Evolutionary conservation across 2,329 filamentous ascomycete genomes (phyloP), one percentile per base, ranked within the genome.

Genomic region (Fusarium liriodendri): DNA sequence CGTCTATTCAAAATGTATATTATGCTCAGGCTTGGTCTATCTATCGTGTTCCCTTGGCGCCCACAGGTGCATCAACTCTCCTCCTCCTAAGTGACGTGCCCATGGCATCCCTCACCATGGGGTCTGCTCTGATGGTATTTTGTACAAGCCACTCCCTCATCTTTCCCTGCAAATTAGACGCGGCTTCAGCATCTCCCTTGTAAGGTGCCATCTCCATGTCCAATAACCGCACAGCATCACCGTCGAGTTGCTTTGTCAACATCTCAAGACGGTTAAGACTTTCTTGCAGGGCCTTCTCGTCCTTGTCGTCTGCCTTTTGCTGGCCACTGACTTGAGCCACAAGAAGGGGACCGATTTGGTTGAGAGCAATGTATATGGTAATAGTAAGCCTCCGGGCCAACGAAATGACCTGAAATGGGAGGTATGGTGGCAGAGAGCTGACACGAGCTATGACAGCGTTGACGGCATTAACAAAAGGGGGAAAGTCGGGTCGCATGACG

Each of bases 141-240:
- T 97, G 91, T 60, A 98, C 91, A 76, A 98, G 85, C 89, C 95
- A 97, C 78, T 97, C 94, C 83, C 92, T 93, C 83, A 98, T 89
- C 77, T 93, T 93, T 45, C 88, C 88, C 71, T 91, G 89, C 18
- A 85, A 71, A 42, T 90, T 90, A 52, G 86, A 86, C 55, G 93
- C 85, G n/a, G 86, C 87, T 70, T 89, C 88, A 38, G 88, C 84
- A 78, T 97, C 93, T n/a, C 91, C 92, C 60, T 87, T 90, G 82
- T 95, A 98, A 0, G 96, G 96, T 62, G 91, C 91, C 82, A 95
- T 89, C 78, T 97, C 95, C 81, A 97, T 86, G 55, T 92, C 91
- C 80, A 98, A 84, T 69, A 97, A 82, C 64, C 93, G 87, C 8
- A 85, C 84, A 0, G 92, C 88, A 79, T 98, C 95, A n/a, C 84